Conservation (phyloP, 2,329 filamentous ascomycete genomes). For the Claviceps citrina region DNA sequence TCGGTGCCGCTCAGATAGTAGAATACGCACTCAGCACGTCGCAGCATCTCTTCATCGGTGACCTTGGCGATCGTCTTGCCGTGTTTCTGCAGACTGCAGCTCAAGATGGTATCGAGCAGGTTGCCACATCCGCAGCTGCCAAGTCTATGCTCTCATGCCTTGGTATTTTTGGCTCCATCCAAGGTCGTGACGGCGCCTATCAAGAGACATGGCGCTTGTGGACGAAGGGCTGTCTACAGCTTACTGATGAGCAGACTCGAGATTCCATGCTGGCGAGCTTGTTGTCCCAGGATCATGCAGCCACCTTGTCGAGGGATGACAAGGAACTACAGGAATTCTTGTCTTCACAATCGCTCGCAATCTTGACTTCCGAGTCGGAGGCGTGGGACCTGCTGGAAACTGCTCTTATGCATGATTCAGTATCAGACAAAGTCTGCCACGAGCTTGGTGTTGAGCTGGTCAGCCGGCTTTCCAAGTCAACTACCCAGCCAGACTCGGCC, state of each 20-base stretch:
- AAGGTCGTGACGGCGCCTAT: conserved; percentile 23
- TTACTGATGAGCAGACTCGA: conserved; percentile 11
- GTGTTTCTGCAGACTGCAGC: conserved; percentile 34
- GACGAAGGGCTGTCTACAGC: conserved; percentile 24
- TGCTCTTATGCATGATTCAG: conserved; percentile 26
- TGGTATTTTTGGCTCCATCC: conserved; percentile 34
- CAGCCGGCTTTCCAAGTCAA: conserved; percentile 17
- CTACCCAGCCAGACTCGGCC: conserved; percentile 15
- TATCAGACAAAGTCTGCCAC: conserved; percentile 21
- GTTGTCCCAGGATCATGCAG: conserved; percentile 28
- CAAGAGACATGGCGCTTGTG: conserved; percentile 30
- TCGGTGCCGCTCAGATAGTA: conserved; percentile 35
- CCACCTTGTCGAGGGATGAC: conserved; percentile 23
- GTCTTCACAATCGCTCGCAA: conserved; percentile 23
- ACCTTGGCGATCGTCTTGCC: conserved; percentile 21
- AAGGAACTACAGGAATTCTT: conserved; percentile 33
- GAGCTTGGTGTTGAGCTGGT: conserved; percentile 22
- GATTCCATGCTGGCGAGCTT: conserved; percentile 27
- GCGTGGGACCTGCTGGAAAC: conserved; percentile 34
- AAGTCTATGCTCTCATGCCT: conserved; percentile 51
- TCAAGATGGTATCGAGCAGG: conserved; percentile 35
- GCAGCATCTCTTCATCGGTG: conserved; percentile 25
- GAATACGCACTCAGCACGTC: conserved; percentile 23
- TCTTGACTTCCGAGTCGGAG: conserved; percentile 18
- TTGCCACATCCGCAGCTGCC: conserved; percentile 55